Base-by-base conservation (phyloP, 2,329 filamentous ascomycete genomes). In the Nothopassalora personata region DNA sequence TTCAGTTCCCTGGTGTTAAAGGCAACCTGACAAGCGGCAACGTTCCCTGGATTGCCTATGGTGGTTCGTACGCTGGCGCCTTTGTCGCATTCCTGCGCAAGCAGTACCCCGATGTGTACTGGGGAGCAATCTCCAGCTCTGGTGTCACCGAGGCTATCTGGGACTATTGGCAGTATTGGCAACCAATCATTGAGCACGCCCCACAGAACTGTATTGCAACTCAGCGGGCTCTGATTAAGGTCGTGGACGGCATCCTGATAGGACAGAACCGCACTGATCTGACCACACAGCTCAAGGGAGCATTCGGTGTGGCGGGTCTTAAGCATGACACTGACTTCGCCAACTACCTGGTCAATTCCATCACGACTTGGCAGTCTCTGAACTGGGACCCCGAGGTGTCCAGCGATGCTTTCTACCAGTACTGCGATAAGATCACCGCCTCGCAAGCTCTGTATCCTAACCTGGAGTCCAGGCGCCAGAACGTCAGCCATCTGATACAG, bases 51-150 rank as follows among this genome's bases (percentile, higher is more conserved):
- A 86, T 96, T 59, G 84, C 85, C 0, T 96, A 95, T 61, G 91
- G 91, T 1, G 90, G 90, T 0, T 91, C 88, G 0, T 96, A 96
- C 68, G 89, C 90, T 0, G 91, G 91, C 2, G 87, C 86, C 0
- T 88, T 92, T 65, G 88, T 86, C 9, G 89, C 91, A 0, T 87
- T 96, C 66, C 74, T 91, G 39, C 85, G 90, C 33, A 86, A 88
- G 59, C 71, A 86, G 15, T 95, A 96, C 71, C 90, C 91, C 0
- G 85, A 93, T 33, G 76, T 87, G 7, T 94, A 88, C 74, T 93
- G 83, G 81, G 91, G 84, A 54, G 83, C 87, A 4, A 93, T 96
- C 53, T 87, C 88, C 0, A 91, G 88, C 0, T 93, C 89, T 0
- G 91, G 88, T 0, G 89, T 94, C 0, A 89, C 62, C 0, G 83